A percentile compares a stretch with the other conserved stretches of the same genome.
phyloP scores from a whole-genome alignment of 371 early-diverging fungal species.

The Mucor ambiguus region DNA sequence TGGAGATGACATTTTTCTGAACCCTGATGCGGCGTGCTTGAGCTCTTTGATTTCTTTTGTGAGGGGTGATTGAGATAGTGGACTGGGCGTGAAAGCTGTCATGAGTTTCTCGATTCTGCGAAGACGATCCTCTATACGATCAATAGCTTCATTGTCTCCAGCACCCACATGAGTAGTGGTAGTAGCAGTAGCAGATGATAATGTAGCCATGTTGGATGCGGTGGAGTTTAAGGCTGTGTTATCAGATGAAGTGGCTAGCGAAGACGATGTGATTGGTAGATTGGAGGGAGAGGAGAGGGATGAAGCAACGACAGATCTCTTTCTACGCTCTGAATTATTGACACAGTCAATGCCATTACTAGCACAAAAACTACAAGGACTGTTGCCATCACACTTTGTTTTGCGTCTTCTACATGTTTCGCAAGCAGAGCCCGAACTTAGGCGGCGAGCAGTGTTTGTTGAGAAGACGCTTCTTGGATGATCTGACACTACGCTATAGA shows the following conservation, averaged over 20 bases:
- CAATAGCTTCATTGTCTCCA: conserved; percentile 37
- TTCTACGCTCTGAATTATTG: conserved; percentile 35
- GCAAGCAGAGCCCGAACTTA: conserved; percentile 55
- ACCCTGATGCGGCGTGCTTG: conserved; percentile 17
- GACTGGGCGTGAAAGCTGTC: conserved; percentile 42
- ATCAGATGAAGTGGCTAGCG: background rate
- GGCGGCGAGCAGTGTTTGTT: conserved; percentile 42
- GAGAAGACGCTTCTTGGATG: conserved; percentile 34
- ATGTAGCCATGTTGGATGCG: background rate
- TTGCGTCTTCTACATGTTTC: conserved; percentile 56
- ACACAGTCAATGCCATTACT: conserved; percentile 35
- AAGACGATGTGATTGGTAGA: background rate
- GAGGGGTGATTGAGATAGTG: conserved; percentile 26
- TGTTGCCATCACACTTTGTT: conserved; percentile 56
- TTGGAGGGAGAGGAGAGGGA: background rate
- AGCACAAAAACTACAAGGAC: conserved; percentile 50
- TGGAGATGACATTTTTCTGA: conserved; percentile 32
- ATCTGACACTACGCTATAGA: conserved; percentile 35
- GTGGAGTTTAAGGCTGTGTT: background rate
- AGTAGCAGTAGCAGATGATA: background rate
- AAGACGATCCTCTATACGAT: conserved; percentile 43
- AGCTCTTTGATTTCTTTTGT: conserved; percentile 21
- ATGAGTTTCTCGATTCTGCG: conserved; percentile 43
- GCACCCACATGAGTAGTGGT: background rate
- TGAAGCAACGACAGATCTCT: conserved; percentile 22